Evolutionary conservation across 2,329 filamentous ascomycete genomes (phyloP), one percentile per base, ranked within the genome.

Genomic region (Ophiocordyceps unilateralis): DNA sequence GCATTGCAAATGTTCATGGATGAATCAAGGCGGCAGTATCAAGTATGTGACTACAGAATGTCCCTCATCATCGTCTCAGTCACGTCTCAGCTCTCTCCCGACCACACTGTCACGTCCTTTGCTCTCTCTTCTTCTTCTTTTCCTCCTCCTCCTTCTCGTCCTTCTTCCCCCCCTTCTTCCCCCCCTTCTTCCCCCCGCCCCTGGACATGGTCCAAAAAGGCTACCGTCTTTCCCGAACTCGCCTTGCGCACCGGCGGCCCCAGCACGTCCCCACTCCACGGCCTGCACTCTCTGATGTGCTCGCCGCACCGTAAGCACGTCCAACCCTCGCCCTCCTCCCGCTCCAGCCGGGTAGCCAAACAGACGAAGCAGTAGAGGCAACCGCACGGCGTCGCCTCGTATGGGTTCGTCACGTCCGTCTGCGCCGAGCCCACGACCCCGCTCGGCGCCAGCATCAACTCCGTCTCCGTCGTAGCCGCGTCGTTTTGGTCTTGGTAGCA

Each of bases 281-380:
- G 86, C 57, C 77, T 80, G 60, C 89, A 96, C 57, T 88, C 78
- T 56, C 81, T 86, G 41, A 93, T 77, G 19, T 81, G 58, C 55
- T 85, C 82, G 17, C 88, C 88, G 55, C 91, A 98, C 19, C 91
- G 74, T 40, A 98, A 65, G 62, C 91, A 98, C 11, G 77, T 74
- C 86, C 88, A 95, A 2, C 89, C 89, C 55, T 95, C 86, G 26
- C 89, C 91, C 58, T 95, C 89, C 61, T 96, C 89, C 5, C 81
- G 77, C 60, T 95, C 89, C 38, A 98, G 71, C 46, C 84, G 77
- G 45, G 87, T 85, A 3, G 88, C 86, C n/a, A 96, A 63, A 55
- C 91, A 98, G 17, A 93, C 85, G 57, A 93, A 98, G 62, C 91
- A 98, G 64, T 96, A 98, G 46, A 95, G 71, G 59, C 88, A 94